Conservation (phyloP, 2,329 filamentous ascomycete genomes). For the Epichloe gansuensis region DNA sequence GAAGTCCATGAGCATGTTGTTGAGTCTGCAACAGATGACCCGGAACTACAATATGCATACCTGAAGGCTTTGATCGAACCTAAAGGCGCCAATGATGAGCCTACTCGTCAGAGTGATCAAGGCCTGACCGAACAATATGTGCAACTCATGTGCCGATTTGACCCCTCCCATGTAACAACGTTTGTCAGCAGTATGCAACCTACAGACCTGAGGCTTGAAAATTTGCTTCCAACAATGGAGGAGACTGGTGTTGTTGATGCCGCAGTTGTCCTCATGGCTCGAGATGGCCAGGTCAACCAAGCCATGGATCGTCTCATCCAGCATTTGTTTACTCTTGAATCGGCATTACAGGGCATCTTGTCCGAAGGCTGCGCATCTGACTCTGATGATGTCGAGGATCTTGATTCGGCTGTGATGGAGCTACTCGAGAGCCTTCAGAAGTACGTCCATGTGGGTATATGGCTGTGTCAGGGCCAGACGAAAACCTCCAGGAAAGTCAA, state of each 20-base stretch:
- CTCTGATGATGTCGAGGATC: constrained; percentile 33
- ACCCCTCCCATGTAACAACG: constrained; percentile 69
- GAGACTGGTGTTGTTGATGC: constrained; percentile 83
- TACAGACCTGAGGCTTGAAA: constrained; percentile 65
- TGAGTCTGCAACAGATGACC: constrained; percentile 44
- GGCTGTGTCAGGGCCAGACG: constrained; percentile 82
- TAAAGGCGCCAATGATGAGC: constrained; percentile 20
- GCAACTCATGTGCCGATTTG: constrained; percentile 78
- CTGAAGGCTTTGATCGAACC: constrained; percentile 64
- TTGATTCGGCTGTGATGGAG: constrained; percentile 56
- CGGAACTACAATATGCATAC: constrained; percentile 61
- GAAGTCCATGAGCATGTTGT: constrained; percentile 56
- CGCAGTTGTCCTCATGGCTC: constrained; percentile 78
- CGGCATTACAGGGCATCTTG: constrained; percentile 62
- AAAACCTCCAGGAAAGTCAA: constrained; percentile 40
- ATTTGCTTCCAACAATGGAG: constrained; percentile 78
- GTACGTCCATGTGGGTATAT: constrained; percentile 85
- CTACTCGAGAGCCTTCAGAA: constrained; percentile 71
- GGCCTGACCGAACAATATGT: constrained; percentile 74
- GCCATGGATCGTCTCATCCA: constrained; percentile 77
- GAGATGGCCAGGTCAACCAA: constrained; percentile 68
- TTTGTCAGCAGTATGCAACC: constrained; percentile 68
- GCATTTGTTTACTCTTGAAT: constrained; percentile 69
- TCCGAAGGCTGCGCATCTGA: constrained; percentile 45
- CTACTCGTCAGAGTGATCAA: constrained; percentile 29